Base-by-base conservation (phyloP, 73 alveolate species). In the Halteria grandinella region DNA sequence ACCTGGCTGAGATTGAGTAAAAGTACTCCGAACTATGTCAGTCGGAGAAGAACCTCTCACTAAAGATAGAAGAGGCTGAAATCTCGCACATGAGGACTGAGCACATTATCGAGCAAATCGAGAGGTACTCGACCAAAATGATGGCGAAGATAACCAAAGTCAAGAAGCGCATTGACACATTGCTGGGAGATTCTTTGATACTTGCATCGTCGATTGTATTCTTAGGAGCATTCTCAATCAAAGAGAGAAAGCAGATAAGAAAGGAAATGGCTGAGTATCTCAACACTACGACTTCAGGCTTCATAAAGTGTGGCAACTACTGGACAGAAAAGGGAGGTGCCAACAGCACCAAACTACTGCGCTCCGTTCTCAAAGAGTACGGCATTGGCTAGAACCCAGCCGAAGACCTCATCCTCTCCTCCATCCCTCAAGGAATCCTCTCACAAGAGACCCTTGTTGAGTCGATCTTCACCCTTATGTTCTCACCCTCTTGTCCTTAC, bases 11-110 rank as follows among this genome's bases (percentile, higher is more conserved):
- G 1, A 39, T 71, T 5, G 58, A 47, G 31, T 7, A 47, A 1
- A 71, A 66, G 34, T 47, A 27, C 25, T 75, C 28, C 25, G 12
- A 52, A 32, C 37, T 60, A 17, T 43, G 44, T 14, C 71, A 57
- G 17, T 11, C 20, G 36, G 79, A 48, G 47, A 31, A 25, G 17
- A 45, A 66, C 21, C 27, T 82, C 17, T 33, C 64, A 15, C 53
- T 55, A 34, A 55, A 60, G 28, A 71, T 82, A 7, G 83, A 74
- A 27, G 81, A 44, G 28, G 75, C 85, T 1, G 91, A 82, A 51
- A 82, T 83, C 45, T 73, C 85, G n/a, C 87, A 83, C 48, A 81
- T 83, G 79, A 72, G 92, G 41, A 70, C 92, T 33, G 87, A 83
- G 24, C 85, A 83, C 18, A 74, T 83, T 8, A 57, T 73, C 45